phyloP scores from a whole-genome alignment of 2,329 filamentous ascomycete species.

The Neonectria neomacrospora region DNA sequence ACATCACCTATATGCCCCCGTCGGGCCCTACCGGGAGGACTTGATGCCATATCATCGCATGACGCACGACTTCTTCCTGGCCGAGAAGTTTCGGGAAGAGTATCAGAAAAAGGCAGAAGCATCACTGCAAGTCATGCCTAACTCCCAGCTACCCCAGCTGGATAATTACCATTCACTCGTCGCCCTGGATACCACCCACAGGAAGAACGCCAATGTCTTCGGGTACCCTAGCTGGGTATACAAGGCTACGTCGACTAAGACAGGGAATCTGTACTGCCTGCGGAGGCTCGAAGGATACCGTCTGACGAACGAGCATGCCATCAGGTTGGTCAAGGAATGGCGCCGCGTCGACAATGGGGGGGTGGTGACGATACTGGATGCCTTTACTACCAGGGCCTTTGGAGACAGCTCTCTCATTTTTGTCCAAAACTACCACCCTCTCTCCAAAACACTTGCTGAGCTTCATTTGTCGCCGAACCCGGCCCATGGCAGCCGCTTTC shows the following conservation, averaged over 20 bases:
- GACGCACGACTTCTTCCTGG: slow-evolving; percentile 91
- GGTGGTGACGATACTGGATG: slow-evolving; percentile 88
- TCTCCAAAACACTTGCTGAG: slow-evolving; percentile 89
- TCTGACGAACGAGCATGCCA: slow-evolving; percentile 88
- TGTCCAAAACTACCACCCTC: slow-evolving; percentile 91
- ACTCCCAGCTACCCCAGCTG: slow-evolving; percentile 77
- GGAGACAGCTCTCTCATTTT: slow-evolving; percentile 95
- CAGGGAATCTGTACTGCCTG: slow-evolving; percentile 88
- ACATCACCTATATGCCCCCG: slow-evolving; percentile 92
- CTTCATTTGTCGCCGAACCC: slow-evolving; percentile 69
- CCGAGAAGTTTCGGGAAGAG: slow-evolving; percentile 87
- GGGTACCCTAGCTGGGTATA: slow-evolving; percentile 95
- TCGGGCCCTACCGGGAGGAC: slow-evolving; percentile 84
- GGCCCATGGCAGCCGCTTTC: slow-evolving; percentile 58
- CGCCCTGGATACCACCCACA: slow-evolving; percentile 82
- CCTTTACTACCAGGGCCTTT: slow-evolving; percentile 92
- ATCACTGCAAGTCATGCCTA: slow-evolving; percentile 84
- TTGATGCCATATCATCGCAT: slow-evolving; percentile 86
- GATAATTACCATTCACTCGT: slow-evolving; percentile 94
- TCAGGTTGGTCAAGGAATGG: slow-evolving; percentile 88
- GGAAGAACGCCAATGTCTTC: slow-evolving; percentile 82
- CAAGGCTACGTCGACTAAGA: slow-evolving; percentile 90
- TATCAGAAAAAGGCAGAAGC: slow-evolving; percentile 90
- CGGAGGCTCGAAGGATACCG: slow-evolving; percentile 90
- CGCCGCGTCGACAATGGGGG: slow-evolving; percentile 83